Conservation (phyloP, 108 stramenopile species). For the Skeletonema marinoi region DNA sequence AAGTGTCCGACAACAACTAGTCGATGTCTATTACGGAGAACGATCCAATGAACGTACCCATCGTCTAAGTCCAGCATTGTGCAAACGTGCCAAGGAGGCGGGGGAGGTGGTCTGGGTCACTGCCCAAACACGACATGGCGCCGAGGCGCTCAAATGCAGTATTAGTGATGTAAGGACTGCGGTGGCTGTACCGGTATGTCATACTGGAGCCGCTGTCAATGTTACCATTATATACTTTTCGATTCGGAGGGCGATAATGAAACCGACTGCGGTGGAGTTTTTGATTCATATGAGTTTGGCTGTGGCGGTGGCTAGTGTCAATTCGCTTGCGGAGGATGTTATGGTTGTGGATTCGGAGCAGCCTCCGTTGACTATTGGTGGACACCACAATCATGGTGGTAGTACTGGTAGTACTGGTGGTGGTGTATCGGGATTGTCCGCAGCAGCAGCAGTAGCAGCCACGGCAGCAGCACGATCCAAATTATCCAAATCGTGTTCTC, state of each 20-base stretch:
- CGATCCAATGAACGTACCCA: constrained; percentile 75
- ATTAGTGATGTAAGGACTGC: constrained; percentile 88
- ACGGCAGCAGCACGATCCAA: not conserved
- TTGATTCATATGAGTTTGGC: constrained; percentile 83
- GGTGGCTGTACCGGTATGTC: constrained; percentile 89
- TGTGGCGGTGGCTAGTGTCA: constrained; percentile 77
- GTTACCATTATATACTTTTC: constrained; percentile 90
- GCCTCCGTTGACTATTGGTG: not conserved
- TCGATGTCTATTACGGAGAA: constrained; percentile 91
- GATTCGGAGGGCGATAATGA: constrained; percentile 80
- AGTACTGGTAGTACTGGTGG: not conserved
- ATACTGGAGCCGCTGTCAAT: constrained; percentile 79
- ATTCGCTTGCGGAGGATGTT: constrained; percentile 68
- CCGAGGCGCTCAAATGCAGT: constrained; percentile 75
- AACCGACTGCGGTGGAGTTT: constrained; percentile 83
- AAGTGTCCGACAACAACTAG: constrained; percentile 71
- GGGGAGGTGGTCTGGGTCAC: constrained; percentile 89
- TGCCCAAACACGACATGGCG: constrained; percentile 68
- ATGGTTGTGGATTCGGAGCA: constrained; percentile 48
- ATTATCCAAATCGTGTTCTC: not conserved
- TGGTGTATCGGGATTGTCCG: not conserved
- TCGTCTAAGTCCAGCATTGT: constrained; percentile 83
- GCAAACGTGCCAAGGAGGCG: constrained; percentile 89
- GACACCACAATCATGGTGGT: not conserved
- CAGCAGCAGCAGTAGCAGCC: not conserved